Evolutionary conservation across 2,329 filamentous ascomycete species (phyloP).

Genomic region (Alternaria dauci): DNA sequence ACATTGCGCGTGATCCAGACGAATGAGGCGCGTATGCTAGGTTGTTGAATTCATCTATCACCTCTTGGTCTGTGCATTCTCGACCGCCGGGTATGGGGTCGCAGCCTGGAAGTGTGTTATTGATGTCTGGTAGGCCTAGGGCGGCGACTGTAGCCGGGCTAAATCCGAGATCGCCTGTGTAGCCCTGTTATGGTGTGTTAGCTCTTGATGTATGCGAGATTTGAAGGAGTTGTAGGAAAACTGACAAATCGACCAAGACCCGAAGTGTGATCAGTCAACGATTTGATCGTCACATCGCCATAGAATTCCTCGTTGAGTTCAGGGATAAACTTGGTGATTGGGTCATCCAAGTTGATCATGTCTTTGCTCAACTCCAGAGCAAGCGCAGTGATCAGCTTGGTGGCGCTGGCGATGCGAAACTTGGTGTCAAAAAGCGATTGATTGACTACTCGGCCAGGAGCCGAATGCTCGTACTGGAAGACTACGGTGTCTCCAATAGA

Average conservation of each 20-base stretch:
- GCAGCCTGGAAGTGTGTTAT: slow-evolving; percentile 33
- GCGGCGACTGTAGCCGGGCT: slow-evolving; percentile 15
- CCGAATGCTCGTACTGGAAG: slow-evolving; percentile 27
- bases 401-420: slow-evolving; percentile 35
- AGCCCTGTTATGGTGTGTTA: slow-evolving; percentile 22
- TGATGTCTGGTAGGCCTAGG: slow-evolving; percentile 29
- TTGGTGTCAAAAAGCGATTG: slow-evolving; percentile 27
- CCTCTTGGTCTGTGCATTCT: slow-evolving; percentile 26
- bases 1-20: slow-evolving; percentile 26
- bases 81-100: slow-evolving; percentile 32
- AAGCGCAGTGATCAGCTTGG: slow-evolving; percentile 39
- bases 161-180: slow-evolving; percentile 31
- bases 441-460: slow-evolving; percentile 21
- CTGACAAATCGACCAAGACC: slow-evolving; percentile 33
- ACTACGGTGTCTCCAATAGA: slow-evolving; percentile 27
- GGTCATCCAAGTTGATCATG: slow-evolving; percentile 32
- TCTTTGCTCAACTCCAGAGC: slow-evolving; percentile 30
- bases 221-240: background rate
- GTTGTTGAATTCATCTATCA: slow-evolving; percentile 36
- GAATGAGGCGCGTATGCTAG: slow-evolving; percentile 27
- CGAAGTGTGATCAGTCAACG: slow-evolving; percentile 34
- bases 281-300: slow-evolving; percentile 30
- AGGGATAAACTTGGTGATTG: slow-evolving; percentile 36
- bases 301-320: slow-evolving; percentile 27
- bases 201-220: background rate